Evolutionary conservation across 1,139 yeast species (phyloP).

Genomic region (Yamadazyma dendronema): DNA sequence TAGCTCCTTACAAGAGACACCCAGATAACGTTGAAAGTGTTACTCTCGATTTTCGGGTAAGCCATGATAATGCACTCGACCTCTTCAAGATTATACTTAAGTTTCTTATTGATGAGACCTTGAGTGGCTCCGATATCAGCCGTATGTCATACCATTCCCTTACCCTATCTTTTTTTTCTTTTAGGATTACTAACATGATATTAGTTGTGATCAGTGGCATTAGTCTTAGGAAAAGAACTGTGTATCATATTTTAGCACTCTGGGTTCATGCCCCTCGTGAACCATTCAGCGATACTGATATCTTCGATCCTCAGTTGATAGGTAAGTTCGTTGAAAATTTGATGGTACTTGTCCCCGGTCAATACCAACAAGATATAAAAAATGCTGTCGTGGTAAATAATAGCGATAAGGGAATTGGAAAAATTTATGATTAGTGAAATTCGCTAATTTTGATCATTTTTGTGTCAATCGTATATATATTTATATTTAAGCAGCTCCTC

Average conservation of each 20-base stretch:
- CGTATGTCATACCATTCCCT: constrained; percentile 13
- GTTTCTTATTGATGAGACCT: constrained; percentile 14
- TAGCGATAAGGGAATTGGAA: constrained; percentile 1
- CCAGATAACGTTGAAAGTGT: constrained; percentile 9
- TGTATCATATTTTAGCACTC: constrained; percentile 21
- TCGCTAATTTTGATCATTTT: neutral
- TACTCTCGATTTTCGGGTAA: constrained; percentile 15
- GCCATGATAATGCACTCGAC: constrained; percentile 11
- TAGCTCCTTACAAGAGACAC: constrained; percentile 16
- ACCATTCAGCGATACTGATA: constrained; percentile 7
- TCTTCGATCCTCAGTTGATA: constrained; percentile 12
- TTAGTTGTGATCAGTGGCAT: constrained; percentile 22
- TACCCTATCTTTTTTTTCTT: neutral
- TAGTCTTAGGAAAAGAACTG: constrained; percentile 14
- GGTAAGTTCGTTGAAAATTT: constrained; percentile 16
- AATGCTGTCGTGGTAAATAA: constrained; percentile 19
- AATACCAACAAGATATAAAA: constrained; percentile 3
- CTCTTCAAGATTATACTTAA: constrained; percentile 12
- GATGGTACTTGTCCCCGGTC: constrained; percentile 10
- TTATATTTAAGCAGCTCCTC: too few relatives aligned
- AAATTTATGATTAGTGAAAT: neutral
- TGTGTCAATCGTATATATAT: too few relatives aligned
- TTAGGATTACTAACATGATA: constrained; percentile 4
- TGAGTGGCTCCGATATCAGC: constrained; percentile 16
- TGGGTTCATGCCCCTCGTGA: constrained; percentile 21